Evolutionary conservation across 2,329 filamentous ascomycete genomes (phyloP).

Genomic region (Claviceps sp.): DNA sequence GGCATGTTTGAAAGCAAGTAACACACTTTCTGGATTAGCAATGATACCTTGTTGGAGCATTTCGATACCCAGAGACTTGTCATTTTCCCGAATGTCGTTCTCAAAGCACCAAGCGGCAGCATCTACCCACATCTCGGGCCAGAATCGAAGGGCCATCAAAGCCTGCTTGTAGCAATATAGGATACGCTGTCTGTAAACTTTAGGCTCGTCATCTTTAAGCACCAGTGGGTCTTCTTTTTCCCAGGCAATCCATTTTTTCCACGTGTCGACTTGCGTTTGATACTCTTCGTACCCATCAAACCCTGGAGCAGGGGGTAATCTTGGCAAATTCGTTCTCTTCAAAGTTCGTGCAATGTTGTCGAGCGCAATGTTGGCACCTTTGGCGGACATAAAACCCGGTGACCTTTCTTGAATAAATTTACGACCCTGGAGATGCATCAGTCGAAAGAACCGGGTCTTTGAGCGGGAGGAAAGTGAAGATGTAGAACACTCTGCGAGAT

Average conservation of each 20-base stretch:
- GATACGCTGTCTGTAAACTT: slow-evolving; percentile 63
- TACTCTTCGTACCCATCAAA: slow-evolving; percentile 83
- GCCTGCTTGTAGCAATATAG: slow-evolving; percentile 90
- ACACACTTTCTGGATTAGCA: slow-evolving; percentile 85
- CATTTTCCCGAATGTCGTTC: slow-evolving; percentile 53
- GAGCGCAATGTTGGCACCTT: slow-evolving; percentile 79
- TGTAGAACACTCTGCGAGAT: not conserved
- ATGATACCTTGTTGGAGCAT: slow-evolving; percentile 72
- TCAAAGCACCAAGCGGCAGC: slow-evolving; percentile 86
- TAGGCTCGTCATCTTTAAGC: slow-evolving; percentile 66
- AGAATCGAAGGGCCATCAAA: slow-evolving; percentile 84
- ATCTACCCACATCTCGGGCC: slow-evolving; percentile 92
- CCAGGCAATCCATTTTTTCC: slow-evolving; percentile 92
- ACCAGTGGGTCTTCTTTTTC: slow-evolving; percentile 88
- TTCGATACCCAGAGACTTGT: slow-evolving; percentile 49
- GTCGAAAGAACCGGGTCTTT: not conserved
- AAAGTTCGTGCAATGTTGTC: slow-evolving; percentile 75
- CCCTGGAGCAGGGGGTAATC: slow-evolving; percentile 68
- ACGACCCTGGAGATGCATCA: slow-evolving; percentile 49
- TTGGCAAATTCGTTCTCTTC: slow-evolving; percentile 63
- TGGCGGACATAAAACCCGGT: slow-evolving; percentile 88
- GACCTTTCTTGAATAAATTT: slow-evolving; percentile 92
- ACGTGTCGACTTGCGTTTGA: slow-evolving; percentile 68
- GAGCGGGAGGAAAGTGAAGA: not conserved
- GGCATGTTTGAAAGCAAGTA: slow-evolving; percentile 79